Conservation (phyloP, 179 eudicot genomes). For the Beta macrorhiza region DNA sequence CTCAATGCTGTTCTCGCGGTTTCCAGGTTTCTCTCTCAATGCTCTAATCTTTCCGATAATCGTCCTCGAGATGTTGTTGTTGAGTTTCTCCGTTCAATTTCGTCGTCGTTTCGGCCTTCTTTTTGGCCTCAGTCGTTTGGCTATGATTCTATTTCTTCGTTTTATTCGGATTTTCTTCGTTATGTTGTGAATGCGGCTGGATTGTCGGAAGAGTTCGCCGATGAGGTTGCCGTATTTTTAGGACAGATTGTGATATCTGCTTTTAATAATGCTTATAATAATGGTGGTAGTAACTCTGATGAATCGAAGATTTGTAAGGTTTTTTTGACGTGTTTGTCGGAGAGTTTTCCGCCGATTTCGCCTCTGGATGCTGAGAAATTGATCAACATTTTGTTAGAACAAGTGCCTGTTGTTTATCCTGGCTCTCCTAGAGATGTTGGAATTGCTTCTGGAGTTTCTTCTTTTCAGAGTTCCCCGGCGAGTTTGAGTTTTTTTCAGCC, state of each 20-base stretch:
- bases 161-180: slow-evolving; percentile 52
- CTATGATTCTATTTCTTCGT: slow-evolving; percentile 45
- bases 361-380: slow-evolving; percentile 51
- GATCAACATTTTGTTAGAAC: slow-evolving; percentile 54
- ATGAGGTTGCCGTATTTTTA: slow-evolving; percentile 56
- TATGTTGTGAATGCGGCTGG: slow-evolving; percentile 58
- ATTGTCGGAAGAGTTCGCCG: slow-evolving; percentile 48
- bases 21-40: slow-evolving; percentile 71
- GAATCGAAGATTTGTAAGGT: slow-evolving; percentile 45
- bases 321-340: slow-evolving; percentile 63
- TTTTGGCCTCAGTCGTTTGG: slow-evolving; percentile 85
- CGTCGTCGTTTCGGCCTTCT: slow-evolving; percentile 52
- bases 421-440: slow-evolving; percentile 43
- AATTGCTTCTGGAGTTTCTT: slow-evolving; percentile 40
- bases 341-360: slow-evolving; percentile 56
- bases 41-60: slow-evolving; percentile 43
- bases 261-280: slow-evolving; percentile 31
- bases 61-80: slow-evolving; percentile 47
- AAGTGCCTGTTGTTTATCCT: slow-evolving; percentile 40
- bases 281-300: slow-evolving; percentile 4
- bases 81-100: slow-evolving; percentile 54
- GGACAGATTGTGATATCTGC: slow-evolving; percentile 60
- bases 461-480: slow-evolving; percentile 75
- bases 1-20: slow-evolving; percentile 67
- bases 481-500: slow-evolving; percentile 47